phyloP scores from a whole-genome alignment of 352 stramenopile species.

The Labyrinthula sp. region DNA sequence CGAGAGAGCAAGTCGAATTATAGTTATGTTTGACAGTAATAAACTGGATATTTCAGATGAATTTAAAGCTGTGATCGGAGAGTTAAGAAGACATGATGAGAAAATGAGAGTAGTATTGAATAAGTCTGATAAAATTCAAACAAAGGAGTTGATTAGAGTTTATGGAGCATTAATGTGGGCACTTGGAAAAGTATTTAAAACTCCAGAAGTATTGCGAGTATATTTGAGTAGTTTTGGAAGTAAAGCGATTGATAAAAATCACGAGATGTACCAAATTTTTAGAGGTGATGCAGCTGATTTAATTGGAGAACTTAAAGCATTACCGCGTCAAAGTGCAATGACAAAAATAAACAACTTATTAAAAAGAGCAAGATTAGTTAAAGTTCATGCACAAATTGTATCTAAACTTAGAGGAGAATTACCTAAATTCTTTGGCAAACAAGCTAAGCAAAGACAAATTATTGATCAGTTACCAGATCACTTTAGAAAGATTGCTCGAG shows the following conservation, averaged over 20 bases:
- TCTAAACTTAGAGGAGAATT: constrained; percentile 84
- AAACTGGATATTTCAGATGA: constrained; percentile 98
- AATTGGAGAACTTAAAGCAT: constrained; percentile 77
- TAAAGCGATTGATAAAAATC: constrained; percentile 45
- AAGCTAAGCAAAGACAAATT: constrained; percentile 83
- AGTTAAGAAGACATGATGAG: constrained; percentile 79
- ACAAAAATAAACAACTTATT: constrained; percentile 83
- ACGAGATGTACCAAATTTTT: constrained; percentile 73
- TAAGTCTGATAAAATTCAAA: constrained; percentile 92
- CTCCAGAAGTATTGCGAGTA: constrained; percentile 85
- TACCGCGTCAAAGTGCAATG: constrained; percentile 66
- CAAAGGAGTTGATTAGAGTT: constrained; percentile 84
- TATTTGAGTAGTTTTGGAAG: constrained; percentile 95
- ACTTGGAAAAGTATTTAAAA: constrained; percentile 89
- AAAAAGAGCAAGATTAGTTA: constrained; percentile 73
- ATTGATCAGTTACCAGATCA: constrained; percentile 74
- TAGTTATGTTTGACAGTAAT: constrained; percentile 97
- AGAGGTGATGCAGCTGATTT: constrained; percentile 85
- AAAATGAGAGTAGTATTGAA: constrained; percentile 96
- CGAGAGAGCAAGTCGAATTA: constrained; percentile 79
- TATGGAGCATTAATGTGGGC: constrained; percentile 94
- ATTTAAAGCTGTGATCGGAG: constrained; percentile 87
- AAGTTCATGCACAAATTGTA: constrained; percentile 90
- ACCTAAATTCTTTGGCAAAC: constrained; percentile 75
- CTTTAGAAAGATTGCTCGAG: constrained; percentile 88